Percentiles rank a stretch among this genome's conserved stretches.
Evolutionary conservation across 495 filamentous ascomycete genomes (phyloP).

Genomic region (Podospora anserina): DNA sequence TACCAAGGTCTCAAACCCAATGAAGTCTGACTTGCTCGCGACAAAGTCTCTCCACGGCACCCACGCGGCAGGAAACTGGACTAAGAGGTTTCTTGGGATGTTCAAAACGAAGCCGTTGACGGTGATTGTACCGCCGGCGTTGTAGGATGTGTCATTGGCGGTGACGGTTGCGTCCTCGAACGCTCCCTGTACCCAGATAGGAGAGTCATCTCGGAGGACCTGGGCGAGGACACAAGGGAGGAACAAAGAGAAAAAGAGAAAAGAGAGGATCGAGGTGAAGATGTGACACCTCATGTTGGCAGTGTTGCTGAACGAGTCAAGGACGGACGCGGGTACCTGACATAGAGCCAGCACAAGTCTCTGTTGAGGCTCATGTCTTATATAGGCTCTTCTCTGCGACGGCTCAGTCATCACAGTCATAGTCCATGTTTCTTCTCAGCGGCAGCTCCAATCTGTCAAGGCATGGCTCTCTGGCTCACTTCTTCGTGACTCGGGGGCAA

Average conservation of each 20-base stretch:
- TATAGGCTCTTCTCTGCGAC: no score
- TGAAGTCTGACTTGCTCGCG: constrained; percentile 1
- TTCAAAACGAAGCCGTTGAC: constrained; percentile 35
- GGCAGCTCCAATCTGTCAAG: no score
- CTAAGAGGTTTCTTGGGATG: constrained; percentile 37
- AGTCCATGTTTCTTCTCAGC: no score
- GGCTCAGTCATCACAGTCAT: no score
- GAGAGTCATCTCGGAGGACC: not conserved
- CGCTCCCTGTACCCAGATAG: constrained; percentile 8
- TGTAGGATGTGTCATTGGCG: constrained; percentile 24
- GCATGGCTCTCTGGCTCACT: no score
- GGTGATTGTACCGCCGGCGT: constrained; percentile 34
- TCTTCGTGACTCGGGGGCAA: no score
- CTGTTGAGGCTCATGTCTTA: no score
- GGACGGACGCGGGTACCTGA: no score
- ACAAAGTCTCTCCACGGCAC: constrained; percentile 34
- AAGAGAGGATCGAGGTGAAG: not conserved
- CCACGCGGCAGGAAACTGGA: constrained; percentile 35
- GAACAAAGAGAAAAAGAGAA: not conserved
- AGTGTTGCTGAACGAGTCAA: no score
- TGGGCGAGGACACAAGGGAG: not conserved
- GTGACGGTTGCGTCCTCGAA: constrained; percentile 13
- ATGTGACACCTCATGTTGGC: no score
- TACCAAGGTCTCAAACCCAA: constrained; percentile 11
- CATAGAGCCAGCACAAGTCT: no score